Evolutionary conservation across 208 protist genomes (phyloP), one percentile per base, ranked within the genome.

Genomic region (Willaertia magna): DNA sequence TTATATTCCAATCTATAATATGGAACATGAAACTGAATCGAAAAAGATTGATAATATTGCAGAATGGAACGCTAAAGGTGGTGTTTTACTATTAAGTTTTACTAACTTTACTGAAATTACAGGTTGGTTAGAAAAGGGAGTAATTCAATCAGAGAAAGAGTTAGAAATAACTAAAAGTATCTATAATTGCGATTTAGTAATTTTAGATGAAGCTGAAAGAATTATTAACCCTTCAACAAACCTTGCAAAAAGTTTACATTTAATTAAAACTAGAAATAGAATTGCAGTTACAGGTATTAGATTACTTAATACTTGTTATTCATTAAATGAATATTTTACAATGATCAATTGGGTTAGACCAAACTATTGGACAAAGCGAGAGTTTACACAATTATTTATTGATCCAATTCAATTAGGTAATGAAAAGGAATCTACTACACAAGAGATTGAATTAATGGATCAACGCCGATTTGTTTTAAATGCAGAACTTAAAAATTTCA

Each of bases 261-360:
- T 48, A 1, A 46, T 88, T 22, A 4, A 34, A 55, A 88, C 87
- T 16, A 47, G 74, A 34, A 39, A 44, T 67, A 93, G 94, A 18
- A 51, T 97, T 16, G 93, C 93, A 0, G 90, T 97, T 9, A 97
- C 94, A 4, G 94, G 94, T 30, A 96, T 94, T 16, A n/a, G n/a
- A n/a, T n/a, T n/a, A n/a, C n/a, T n/a, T n/a, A 94, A 94, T 39
- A 87, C 96, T 43, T 94, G 96, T 86, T 96, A 96, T 75, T 91
- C 96, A 86, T 86, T 97, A 16, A 90, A 92, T 52, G 93, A 95
- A 87, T 97, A 97, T 85, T 95, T 92, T 76, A 91, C 93, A 12
- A 96, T 97, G 94, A 88, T 93, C 85, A 91, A 94, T 61, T 89
- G 89, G 20, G 87, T 89, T 18, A 74, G 74, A 47, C 74, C 59